Evolutionary conservation across 306 rosid genomes (phyloP), one percentile per base, ranked within the genome.

Genomic region (Styphnolobium japonicum): DNA sequence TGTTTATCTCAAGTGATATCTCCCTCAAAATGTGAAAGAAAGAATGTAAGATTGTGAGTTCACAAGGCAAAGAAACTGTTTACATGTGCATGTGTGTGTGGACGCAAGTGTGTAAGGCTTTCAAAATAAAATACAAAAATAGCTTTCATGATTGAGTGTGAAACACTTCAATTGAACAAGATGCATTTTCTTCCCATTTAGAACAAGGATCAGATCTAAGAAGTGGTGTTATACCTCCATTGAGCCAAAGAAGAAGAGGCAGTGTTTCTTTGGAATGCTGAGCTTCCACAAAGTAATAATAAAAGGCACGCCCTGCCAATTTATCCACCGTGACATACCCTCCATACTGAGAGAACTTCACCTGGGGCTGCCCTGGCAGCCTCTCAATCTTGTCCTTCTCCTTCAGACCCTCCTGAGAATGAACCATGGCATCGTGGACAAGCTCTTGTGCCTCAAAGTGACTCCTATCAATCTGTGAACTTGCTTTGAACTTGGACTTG

Each of bases 161-260:
- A 4, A 46, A 1, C 49, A 75, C 18, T 43, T 75, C 29, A 76
- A n/a, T n/a, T n/a, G n/a, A 71, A 34, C 36, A 53, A 34, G 15
- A 25, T 58, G 57, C 57, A 57, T 14, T 71, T 48, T 69, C 5
- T 48, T 7, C n/a, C 4, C 1, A n/a, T 21, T 55, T 21, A 72
- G 10, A 72, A 69, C 9, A 21, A 18, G 3, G 14, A 15, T 18
- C 10, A 66, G 25, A 45, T 23, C 6, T 23, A 82, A 12, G 6
- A 31, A 45, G 25, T 31, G 12, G 2, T 23, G 8, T 34, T 36
- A 36, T 86, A 92, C 98, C 98, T 92, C 99, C 99, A 77, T 95
- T 95, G 69, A 95, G 98, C 99, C 99, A 95, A 57, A 95, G 94
- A 85, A 95, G 99, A 86, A 95, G 99, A 67, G 97, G 99, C 61